Percentiles rank a stretch among this genome's conserved stretches.
These are phyloP conservation scores for Blastobotrys americana DNA, from an alignment of 805 yeast genomes.

Conservation along the genomic window DNA sequence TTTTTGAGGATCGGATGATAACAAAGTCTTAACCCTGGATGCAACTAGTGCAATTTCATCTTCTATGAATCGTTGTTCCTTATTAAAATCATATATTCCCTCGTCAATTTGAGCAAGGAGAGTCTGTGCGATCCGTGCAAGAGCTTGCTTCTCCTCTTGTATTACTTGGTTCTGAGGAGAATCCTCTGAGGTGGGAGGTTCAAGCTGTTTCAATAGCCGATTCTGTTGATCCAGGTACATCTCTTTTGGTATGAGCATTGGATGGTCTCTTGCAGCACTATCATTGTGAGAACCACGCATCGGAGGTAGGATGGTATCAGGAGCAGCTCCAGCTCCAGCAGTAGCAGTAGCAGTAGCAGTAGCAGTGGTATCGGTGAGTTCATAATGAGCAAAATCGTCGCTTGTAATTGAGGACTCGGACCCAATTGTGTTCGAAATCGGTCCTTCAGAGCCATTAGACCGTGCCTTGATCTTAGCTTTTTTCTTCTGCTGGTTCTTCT, in stretches of 20 bases:
- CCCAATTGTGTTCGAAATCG: no score
- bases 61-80: constrained; percentile 12
- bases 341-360: no score
- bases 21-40: constrained; percentile 1
- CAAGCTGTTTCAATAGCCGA: constrained; percentile 22
- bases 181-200: constrained; percentile 10
- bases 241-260: constrained; percentile 15
- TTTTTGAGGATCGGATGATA: not conserved
- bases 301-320: no score
- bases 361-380: no score
- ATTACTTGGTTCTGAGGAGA: constrained; percentile 4
- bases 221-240: constrained; percentile 25
- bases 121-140: constrained; percentile 19
- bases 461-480: not conserved
- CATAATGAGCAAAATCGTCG: no score
- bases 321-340: no score
- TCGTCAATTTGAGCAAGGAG: constrained; percentile 26
- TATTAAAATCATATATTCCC: constrained; percentile 21
- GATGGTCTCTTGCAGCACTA: constrained; percentile 3
- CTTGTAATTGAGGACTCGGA: no score
- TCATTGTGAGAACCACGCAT: no score
- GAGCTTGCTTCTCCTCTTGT: constrained; percentile 8
- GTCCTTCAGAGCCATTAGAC: no score
- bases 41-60: constrained; percentile 7
- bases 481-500: not conserved